Evolutionary conservation across 2,329 filamentous ascomycete species (phyloP), one percentile per base, ranked within the genome.

Genomic region (Colletotrichum sp.): DNA sequence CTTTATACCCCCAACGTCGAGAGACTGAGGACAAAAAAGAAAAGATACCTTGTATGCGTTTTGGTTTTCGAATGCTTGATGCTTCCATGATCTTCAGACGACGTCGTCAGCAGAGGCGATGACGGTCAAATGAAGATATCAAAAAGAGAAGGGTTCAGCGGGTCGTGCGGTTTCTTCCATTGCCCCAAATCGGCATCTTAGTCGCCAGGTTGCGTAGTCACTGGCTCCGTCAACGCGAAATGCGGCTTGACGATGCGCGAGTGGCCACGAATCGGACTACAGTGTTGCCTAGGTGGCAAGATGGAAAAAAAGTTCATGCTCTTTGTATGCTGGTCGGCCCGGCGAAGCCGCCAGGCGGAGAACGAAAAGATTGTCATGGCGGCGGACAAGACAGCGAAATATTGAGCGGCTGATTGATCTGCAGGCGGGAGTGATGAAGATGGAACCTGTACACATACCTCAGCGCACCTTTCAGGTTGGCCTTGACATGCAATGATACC

Each of bases 401-500:
- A 52, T 48, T 69, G 43, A 69, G 70, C 71, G 65, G 66, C 71
- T 69, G 59, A 61, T 21, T 68, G 64, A 65, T 74, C 59, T 65
- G 34, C 59, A 60, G 39, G 74, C 59, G 65, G 59, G 59, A 65
- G 59, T 48, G 52, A 48, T 63, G 63, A 71, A 32, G 36, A 69
- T 24, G 57, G 70, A 73, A 21, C 26, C 64, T 68, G 59, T 74
- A 68, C 34, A 69, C 57, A 71, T 72, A 63, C 26, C 43, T 48
- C 32, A 52, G 43, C 43, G 43, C 48, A 39, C 66, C 67, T 61
- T 68, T 68, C 52, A 73, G 65, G 36, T 76, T 70, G 76, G 26
- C 76, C 72, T 77, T 78, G 75, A 75, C 63, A 78, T 72, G 77
- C 71, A 78, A 78, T 77, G 77, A 78, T 78, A 78, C 77, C 75